Evolutionary conservation across 176 grass and related monocot genomes (phyloP).

Genomic region (Puccinellia tenuiflora): DNA sequence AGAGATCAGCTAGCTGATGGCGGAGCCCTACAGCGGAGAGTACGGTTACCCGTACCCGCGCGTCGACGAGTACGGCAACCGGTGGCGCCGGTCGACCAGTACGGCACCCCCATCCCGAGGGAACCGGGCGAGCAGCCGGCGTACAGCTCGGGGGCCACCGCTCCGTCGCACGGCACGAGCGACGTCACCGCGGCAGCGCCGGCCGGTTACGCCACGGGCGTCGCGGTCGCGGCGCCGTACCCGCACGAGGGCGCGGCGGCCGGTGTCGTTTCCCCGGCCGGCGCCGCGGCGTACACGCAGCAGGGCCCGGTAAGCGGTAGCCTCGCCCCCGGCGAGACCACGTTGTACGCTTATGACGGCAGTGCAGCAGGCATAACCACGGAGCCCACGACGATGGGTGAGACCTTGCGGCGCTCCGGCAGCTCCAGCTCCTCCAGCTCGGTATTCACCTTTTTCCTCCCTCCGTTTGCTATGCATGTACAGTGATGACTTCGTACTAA

Average conservation of each 20-base stretch:
- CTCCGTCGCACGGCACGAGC: neutral
- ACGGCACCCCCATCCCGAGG: constrained; percentile 47
- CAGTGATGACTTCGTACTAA: too few relatives aligned
- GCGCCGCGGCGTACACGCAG: neutral
- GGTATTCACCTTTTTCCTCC: neutral
- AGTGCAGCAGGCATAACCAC: neutral
- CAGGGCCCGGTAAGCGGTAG: neutral
- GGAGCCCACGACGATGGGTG: constrained; percentile 32
- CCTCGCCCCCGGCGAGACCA: neutral
- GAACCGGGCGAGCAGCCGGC: constrained; percentile 24
- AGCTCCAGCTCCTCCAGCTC: constrained; percentile 63
- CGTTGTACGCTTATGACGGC: neutral
- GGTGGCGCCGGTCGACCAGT: constrained; percentile 52
- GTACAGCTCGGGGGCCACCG: neutral
- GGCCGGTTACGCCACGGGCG: neutral
- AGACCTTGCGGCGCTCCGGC: constrained; percentile 40
- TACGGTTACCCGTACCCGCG: constrained; percentile 48
- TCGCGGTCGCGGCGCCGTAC: neutral
- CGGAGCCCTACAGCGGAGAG: constrained; percentile 22
- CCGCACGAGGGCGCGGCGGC: constrained; percentile 2
- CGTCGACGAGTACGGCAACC: constrained; percentile 66
- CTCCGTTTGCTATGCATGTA: neutral
- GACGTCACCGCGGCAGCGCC: neutral
- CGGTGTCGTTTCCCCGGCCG: neutral
- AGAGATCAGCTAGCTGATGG: constrained; percentile 19